Conservation (phyloP, 2,329 filamentous ascomycete genomes). For the Stachybotrys elegans region DNA sequence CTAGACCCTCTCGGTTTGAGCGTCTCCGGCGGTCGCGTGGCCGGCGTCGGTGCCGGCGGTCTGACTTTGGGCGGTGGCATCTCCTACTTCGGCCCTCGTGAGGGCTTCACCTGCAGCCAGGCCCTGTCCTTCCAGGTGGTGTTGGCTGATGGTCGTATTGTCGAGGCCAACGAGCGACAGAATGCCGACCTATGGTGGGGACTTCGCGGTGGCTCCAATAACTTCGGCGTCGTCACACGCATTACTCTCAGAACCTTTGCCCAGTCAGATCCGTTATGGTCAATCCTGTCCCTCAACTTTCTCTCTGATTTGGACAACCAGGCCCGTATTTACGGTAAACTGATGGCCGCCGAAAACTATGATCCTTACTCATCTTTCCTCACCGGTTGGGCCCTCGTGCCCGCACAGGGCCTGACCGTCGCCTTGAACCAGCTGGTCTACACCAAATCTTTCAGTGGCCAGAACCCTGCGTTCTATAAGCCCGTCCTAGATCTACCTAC, state of each 20-base stretch:
- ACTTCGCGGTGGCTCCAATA: conserved; percentile 49
- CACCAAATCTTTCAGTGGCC: background rate
- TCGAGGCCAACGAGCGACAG: conserved; percentile 28
- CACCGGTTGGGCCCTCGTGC: background rate
- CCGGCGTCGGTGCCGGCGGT: conserved; percentile 3
- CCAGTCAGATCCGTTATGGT: background rate
- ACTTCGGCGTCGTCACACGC: conserved; percentile 50
- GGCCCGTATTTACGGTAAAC: background rate
- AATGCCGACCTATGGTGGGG: conserved; percentile 53
- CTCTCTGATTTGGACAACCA: background rate
- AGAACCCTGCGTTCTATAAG: background rate
- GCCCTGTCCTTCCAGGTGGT: conserved; percentile 11
- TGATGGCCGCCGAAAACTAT: conserved; percentile 1
- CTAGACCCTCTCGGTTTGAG: conserved; percentile 3
- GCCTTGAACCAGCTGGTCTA: conserved; percentile 1
- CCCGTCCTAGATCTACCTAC: background rate
- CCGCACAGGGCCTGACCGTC: background rate
- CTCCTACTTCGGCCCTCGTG: conserved; percentile 9
- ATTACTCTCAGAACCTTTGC: conserved; percentile 20
- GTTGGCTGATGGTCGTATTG: conserved; percentile 20
- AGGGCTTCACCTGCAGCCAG: conserved; percentile 10
- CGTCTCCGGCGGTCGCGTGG: conserved; percentile 3
- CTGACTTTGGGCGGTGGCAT: conserved; percentile 11
- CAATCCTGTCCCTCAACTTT: background rate
- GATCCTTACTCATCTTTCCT: background rate